phyloP scores from a whole-genome alignment of 2,329 filamentous ascomycete genomes.

The Trichophyton equinum region DNA sequence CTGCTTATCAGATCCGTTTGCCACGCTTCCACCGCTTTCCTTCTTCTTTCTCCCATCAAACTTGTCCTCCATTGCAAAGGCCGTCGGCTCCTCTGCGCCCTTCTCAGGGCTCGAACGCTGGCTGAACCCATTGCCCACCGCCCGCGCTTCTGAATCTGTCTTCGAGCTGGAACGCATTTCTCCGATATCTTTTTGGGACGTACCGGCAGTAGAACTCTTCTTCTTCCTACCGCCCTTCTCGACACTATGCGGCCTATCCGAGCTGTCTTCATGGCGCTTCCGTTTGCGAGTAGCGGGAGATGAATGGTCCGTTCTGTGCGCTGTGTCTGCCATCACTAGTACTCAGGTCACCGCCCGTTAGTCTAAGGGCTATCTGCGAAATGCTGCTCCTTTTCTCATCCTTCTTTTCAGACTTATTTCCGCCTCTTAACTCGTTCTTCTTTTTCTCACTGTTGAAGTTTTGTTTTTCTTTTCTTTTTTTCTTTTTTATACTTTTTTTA shows the following conservation, averaged over 20 bases:
- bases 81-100: background rate
- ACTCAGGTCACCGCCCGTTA: background rate
- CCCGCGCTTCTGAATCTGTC: background rate
- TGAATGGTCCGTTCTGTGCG: background rate
- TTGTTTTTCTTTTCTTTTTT: background rate
- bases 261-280: slow-evolving; percentile 2
- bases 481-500: background rate
- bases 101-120: background rate
- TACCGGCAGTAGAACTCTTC: slow-evolving; percentile 5
- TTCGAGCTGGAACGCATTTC: background rate
- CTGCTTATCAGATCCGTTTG: slow-evolving; percentile 8
- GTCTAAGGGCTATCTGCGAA: background rate
- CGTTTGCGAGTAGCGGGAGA: slow-evolving; percentile 2
- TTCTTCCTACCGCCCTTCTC: slow-evolving; percentile 8
- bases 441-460: background rate
- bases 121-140: background rate
- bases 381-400: background rate
- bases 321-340: slow-evolving; percentile 33
- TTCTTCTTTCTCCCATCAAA: background rate
- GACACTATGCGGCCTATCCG: slow-evolving; percentile 13
- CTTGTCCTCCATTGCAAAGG: background rate
- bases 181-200: background rate
- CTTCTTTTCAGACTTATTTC: background rate
- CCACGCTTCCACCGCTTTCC: slow-evolving; percentile 4
- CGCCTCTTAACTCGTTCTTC: background rate